Evolutionary conservation across 352 stramenopile species (phyloP), one percentile per base, ranked within the genome.

Genomic region (Globisporangium camurandrum): DNA sequence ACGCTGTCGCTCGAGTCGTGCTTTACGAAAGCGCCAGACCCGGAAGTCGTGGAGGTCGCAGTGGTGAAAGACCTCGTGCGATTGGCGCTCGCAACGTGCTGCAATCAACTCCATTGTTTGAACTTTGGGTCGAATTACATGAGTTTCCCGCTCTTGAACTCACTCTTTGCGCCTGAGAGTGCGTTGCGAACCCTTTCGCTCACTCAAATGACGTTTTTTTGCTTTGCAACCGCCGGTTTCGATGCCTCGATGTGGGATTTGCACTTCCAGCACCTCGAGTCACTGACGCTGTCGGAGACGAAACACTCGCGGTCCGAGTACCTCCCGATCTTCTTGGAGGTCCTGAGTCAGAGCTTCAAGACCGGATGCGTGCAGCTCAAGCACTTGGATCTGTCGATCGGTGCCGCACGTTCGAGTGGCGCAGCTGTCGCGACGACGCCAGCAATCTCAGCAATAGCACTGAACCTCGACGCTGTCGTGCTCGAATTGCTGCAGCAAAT

Each of bases 101-200:
- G 64, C 43, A 58, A 56, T 38, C 67, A 69, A 10, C 64, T 87
- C 3, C 48, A 66, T 16, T 54, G 49, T 19, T 53, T 87, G 6
- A 69, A 78, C 55, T 84, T 87, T 51, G 68, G 64, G 17, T 82
- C 64, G 9, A 85, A 85, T 46, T 81, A 49, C 49, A 66, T 77
- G 57, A 57, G 61, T 49, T 75, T 64, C 37, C 56, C 66, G 31
- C 67, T 80, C 56, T 41, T 87, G 10, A 79, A 83, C 57, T 62
- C 66, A 48, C 58, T 87, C 17, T 84, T 87, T 19, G 60, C 71
- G 24, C 59, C 71, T 5, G 72, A 69, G 11, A 81, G 64, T 33
- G 69, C 64, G 30, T 52, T 84, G 17, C 56, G 74, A 49, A 65
- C 62, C 26, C 48, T 87, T 20, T 36, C 61, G 14, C 46, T 75